Evolutionary conservation across 2,329 filamentous ascomycete species (phyloP).

Genomic region (Cladophialophora immunda): DNA sequence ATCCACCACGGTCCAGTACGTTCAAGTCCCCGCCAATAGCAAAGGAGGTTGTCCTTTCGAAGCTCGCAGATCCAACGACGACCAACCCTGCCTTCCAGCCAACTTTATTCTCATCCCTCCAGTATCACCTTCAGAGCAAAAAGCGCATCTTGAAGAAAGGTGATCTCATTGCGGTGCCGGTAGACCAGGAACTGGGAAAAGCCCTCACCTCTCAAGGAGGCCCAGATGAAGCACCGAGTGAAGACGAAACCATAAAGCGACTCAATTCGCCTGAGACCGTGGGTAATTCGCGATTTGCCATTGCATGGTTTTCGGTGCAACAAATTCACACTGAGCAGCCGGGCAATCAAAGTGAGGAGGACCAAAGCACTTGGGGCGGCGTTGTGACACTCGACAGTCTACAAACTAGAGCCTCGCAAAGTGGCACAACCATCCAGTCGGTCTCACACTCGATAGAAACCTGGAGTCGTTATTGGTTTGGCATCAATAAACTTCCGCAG

Average conservation of each 20-base stretch:
- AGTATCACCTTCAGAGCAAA: slow-evolving; percentile 85
- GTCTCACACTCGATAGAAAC: slow-evolving; percentile 79
- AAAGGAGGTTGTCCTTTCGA: slow-evolving; percentile 84
- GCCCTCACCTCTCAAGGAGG: slow-evolving; percentile 76
- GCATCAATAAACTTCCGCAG: slow-evolving; percentile 72
- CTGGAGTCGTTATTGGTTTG: slow-evolving; percentile 90
- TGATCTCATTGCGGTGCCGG: slow-evolving; percentile 86
- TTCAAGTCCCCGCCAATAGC: slow-evolving; percentile 65
- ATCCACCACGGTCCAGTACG: slow-evolving; percentile 32
- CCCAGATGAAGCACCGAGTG: slow-evolving; percentile 66
- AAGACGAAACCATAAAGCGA: slow-evolving; percentile 71
- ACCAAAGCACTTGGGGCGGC: slow-evolving; percentile 79
- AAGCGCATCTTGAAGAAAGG: slow-evolving; percentile 84
- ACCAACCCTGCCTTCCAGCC: slow-evolving; percentile 86
- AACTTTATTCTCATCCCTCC: slow-evolving; percentile 84
- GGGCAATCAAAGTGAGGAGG: slow-evolving; percentile 61
- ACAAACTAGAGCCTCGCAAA: slow-evolving; percentile 88
- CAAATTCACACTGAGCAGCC: slow-evolving; percentile 33
- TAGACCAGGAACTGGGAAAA: slow-evolving; percentile 84
- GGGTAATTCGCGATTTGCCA: slow-evolving; percentile 29
- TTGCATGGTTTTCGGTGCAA: slow-evolving; percentile 85
- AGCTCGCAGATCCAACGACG: slow-evolving; percentile 87
- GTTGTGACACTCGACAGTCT: slow-evolving; percentile 86
- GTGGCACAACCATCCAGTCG: slow-evolving; percentile 83
- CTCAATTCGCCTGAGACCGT: slow-evolving; percentile 44